Percentiles rank a stretch among this genome's conserved stretches.
These are phyloP conservation scores for Saccharomycopsis malanga DNA, from an alignment of 805 yeast genomes.

Conservation along the genomic window DNA sequence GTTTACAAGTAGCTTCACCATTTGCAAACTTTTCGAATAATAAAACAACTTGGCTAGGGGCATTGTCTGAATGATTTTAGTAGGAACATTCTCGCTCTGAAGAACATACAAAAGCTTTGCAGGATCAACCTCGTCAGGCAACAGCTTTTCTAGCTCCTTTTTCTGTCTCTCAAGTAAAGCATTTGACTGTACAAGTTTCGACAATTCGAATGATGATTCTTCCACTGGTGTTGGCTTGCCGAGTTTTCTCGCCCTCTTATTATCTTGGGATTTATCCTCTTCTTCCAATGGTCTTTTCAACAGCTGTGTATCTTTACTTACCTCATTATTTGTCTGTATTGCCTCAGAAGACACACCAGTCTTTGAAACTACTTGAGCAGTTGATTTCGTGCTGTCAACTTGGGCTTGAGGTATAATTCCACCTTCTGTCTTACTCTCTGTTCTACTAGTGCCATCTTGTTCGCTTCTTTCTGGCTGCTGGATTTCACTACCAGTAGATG, in stretches of 20 bases:
- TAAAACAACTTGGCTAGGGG: constrained; percentile 84
- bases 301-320: too few relatives aligned
- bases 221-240: constrained; percentile 16
- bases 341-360: not conserved
- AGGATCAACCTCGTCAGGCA: constrained; percentile 35
- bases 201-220: constrained; percentile 19
- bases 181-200: constrained; percentile 14
- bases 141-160: constrained; percentile 21
- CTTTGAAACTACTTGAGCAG: not conserved
- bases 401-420: not conserved
- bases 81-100: constrained; percentile 46
- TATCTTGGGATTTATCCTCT: not conserved
- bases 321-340: not conserved
- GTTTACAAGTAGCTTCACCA: constrained; percentile 71
- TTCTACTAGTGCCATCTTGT: not conserved
- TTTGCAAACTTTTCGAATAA: constrained; percentile 80
- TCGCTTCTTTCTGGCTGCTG: not conserved
- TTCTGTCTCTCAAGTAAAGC: constrained; percentile 17
- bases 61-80: constrained; percentile 47
- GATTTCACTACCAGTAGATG: not conserved
- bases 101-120: constrained; percentile 39
- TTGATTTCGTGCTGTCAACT: not conserved
- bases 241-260: constrained; percentile 8
- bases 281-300: not conserved
- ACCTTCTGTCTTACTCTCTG: not conserved